Evolutionary conservation across 139 green algal genomes (phyloP), one percentile per base, ranked within the genome.

Genomic region (Mychonastes homosphaera): DNA sequence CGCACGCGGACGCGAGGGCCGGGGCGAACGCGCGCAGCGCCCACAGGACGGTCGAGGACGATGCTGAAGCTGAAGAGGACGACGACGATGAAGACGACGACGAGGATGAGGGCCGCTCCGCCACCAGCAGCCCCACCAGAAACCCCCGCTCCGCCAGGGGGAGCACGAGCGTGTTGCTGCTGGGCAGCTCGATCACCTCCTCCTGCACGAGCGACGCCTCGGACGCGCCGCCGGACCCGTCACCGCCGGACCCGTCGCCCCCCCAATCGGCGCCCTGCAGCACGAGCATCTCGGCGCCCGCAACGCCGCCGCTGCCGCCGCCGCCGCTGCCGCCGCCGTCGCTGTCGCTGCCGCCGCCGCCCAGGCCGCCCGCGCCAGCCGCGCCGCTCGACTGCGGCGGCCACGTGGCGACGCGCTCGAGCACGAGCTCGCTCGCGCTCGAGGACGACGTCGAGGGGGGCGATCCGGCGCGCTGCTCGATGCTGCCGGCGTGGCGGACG

Each of bases 101-200:
- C 19, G 35, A 26, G 21, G 5, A 10, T 38, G 27, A 27, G 8
- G 30, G 30, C 7, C 60, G 24, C 59, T 87, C 78, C 19, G 77
- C 75, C 13, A 84, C 70, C 29, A 86, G 43, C 34, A 86, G 54
- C 2, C 80, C 78, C 23, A 87, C 70, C 26, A 87, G 61, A 46
- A 83, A 74, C 3, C 30, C 36, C 3, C 52, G 41, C 19, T 79
- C 65, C 1, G 65, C 59, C 41, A 87, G 56, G 1, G 80, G 79
- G 39, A 87, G 62, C 30, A 87, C 80, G 24, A 87, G 59, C 18
- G 67, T 56, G 4, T 70, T 67, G 28, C 55, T 71, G 54, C 60
- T 63, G 7, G 80, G 79, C 54, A 87, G 70, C n/a, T 77, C 63
- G 33, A 87, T 60, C 36, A 86, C 39, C 18, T 73, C 54, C 44